A percentile compares a stretch with the other conserved stretches of the same genome.
These are phyloP conservation scores for Colletotrichum orbiculare DNA, from an alignment of 2,329 filamentous ascomycete genomes.

Conservation along the genomic window DNA sequence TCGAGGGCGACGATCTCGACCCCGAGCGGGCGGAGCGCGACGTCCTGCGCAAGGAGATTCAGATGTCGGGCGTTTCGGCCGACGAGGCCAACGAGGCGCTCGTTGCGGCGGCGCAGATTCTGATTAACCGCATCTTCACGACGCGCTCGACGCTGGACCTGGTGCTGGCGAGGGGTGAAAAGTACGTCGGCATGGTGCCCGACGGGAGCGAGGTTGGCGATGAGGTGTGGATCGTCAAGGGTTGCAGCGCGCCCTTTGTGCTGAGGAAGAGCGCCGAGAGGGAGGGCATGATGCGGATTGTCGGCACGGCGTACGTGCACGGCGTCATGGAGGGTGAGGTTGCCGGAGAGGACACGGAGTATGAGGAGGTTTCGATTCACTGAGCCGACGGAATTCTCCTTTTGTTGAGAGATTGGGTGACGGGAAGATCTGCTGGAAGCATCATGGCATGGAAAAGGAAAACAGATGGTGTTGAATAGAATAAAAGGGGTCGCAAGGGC, in stretches of 20 bases:
- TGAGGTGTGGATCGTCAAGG: slow-evolving; percentile 34
- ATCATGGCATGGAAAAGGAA: too few relatives aligned
- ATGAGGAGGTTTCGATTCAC: slow-evolving; percentile 29
- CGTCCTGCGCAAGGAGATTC: slow-evolving; percentile 20
- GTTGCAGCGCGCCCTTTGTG: slow-evolving; percentile 35
- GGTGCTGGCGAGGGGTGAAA: slow-evolving; percentile 22
- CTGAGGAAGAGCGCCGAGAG: slow-evolving; percentile 29
- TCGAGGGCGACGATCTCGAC: slow-evolving; percentile 32
- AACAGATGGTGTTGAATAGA: too few relatives aligned
- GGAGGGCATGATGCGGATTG: slow-evolving; percentile 23
- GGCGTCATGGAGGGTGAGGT: slow-evolving; percentile 32
- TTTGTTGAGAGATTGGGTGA: neutral
- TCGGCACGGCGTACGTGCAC: slow-evolving; percentile 32
- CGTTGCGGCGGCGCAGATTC: slow-evolving; percentile 31
- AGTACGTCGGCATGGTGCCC: slow-evolving; percentile 33
- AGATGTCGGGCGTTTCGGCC: slow-evolving; percentile 18
- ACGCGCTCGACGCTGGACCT: slow-evolving; percentile 30
- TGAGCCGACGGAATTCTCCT: neutral
- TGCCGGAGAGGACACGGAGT: slow-evolving; percentile 7
- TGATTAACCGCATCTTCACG: slow-evolving; percentile 29
- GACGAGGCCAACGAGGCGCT: slow-evolving; percentile 33
- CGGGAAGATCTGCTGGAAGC: neutral
- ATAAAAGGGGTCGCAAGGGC: too few relatives aligned
- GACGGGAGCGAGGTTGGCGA: slow-evolving; percentile 27
- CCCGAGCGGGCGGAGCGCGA: slow-evolving; percentile 24